Evolutionary conservation across 1,284 basidiomycete genomes (phyloP).

Genomic region (Athelia psychrophila): DNA sequence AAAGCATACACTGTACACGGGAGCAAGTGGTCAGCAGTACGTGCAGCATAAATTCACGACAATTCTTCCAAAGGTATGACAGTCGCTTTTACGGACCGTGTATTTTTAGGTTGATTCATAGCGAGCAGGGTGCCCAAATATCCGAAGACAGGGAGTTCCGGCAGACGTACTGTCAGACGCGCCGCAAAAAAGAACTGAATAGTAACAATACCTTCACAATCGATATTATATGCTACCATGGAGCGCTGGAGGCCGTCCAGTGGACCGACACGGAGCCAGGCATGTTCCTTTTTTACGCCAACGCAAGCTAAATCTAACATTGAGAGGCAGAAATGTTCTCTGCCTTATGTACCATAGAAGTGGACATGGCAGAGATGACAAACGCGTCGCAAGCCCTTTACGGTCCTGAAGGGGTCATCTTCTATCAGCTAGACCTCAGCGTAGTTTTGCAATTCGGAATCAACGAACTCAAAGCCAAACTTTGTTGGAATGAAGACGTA

Average conservation of each 20-base stretch:
- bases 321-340: constrained; percentile 34
- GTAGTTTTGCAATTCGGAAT: constrained; percentile 48
- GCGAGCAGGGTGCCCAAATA: constrained; percentile 29
- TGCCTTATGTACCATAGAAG: constrained; percentile 39
- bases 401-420: constrained; percentile 18
- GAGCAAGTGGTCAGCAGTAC: constrained; percentile 31
- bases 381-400: constrained; percentile 11
- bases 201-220: not conserved
- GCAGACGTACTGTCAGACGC: constrained; percentile 25
- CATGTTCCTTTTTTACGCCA: constrained; percentile 12
- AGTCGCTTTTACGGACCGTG: not conserved
- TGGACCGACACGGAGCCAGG: constrained; percentile 47
- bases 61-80: constrained; percentile 32
- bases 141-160: constrained; percentile 38
- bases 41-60: constrained; percentile 25
- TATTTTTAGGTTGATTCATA: not conserved
- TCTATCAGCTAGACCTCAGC: constrained; percentile 39
- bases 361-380: constrained; percentile 34
- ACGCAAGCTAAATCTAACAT: not conserved
- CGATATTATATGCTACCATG: not conserved
- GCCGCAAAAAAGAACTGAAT: not conserved
- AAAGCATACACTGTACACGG: not conserved
- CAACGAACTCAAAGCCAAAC: constrained; percentile 41
- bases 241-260: constrained; percentile 23
- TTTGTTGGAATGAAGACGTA: constrained; percentile 44